Conservation (phyloP, 768 basidiomycete genomes). For the Leccinum barrowsii region DNA sequence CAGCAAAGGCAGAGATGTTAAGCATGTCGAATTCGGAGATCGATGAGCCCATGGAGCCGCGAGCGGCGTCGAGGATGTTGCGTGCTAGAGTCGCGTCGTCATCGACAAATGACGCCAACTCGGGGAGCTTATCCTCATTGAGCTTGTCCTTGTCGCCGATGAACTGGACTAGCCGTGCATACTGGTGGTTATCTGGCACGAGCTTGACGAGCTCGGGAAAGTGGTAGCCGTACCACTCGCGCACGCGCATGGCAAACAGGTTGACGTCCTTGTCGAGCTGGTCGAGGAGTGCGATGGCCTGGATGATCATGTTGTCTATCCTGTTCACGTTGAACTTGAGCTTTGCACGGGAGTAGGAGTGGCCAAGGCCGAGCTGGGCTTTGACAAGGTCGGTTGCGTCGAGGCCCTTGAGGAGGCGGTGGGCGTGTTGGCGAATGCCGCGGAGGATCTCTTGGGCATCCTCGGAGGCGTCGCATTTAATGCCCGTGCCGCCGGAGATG, state of each 20-base stretch:
- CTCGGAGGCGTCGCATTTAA: conserved; percentile 81
- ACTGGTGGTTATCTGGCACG: conserved; percentile 92
- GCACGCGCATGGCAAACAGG: conserved; percentile 95
- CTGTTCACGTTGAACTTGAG: conserved; percentile 98
- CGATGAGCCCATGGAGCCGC: conserved; percentile 90
- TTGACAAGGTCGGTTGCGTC: conserved; percentile 84
- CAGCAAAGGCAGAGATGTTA: conserved; percentile 90
- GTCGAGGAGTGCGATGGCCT: conserved; percentile 96
- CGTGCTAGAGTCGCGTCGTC: conserved; percentile 83
- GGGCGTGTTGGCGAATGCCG: conserved; percentile 87
- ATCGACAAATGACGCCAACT: conserved; percentile 74
- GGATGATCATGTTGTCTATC: conserved; percentile 99
- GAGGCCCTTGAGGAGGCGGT: conserved; percentile 86
- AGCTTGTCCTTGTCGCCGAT: conserved; percentile 88
- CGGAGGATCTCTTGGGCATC: conserved; percentile 82
- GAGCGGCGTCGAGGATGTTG: conserved; percentile 92
- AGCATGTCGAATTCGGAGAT: conserved; percentile 92
- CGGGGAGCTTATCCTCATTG: conserved; percentile 73
- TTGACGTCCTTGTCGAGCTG: conserved; percentile 99
- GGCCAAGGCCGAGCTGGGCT: conserved; percentile 94
- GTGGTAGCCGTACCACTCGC: conserved; percentile 99
- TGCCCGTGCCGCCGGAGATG: conserved; percentile 67
- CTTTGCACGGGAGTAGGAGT: conserved; percentile 96
- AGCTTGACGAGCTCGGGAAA: conserved; percentile 95
- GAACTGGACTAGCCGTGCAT: conserved; percentile 80